Percentiles rank a stretch among this genome's conserved stretches.
Evolutionary conservation across 1,139 yeast species (phyloP).

Genomic region (Candida frijolesensis): DNA sequence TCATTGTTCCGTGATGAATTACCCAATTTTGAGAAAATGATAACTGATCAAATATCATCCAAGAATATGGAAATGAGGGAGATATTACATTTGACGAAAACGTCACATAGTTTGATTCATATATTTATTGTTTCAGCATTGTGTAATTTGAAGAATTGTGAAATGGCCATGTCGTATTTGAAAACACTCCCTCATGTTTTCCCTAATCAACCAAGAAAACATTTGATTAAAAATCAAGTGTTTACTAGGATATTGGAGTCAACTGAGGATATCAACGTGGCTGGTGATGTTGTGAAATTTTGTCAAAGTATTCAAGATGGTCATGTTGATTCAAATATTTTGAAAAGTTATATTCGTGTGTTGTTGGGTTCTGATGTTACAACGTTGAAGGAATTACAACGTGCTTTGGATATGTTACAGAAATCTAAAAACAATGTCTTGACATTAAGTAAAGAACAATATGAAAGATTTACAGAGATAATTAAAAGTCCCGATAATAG

Average conservation of each 20-base stretch:
- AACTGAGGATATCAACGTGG: not conserved
- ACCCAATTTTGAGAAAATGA: conserved; percentile 29
- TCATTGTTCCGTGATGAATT: conserved; percentile 29
- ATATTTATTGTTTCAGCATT: conserved; percentile 30
- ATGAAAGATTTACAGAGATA: not conserved
- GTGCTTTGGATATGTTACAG: not conserved
- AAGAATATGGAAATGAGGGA: conserved; percentile 3
- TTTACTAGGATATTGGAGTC: conserved; percentile 10
- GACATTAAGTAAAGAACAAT: conserved; percentile 4
- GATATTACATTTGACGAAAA: conserved; percentile 6
- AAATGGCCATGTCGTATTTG: conserved; percentile 30
- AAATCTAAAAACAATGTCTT: not conserved
- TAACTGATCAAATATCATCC: conserved; percentile 14
- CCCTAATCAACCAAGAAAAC: conserved; percentile 11
- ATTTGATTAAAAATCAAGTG: conserved; percentile 10
- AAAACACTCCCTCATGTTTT: conserved; percentile 21
- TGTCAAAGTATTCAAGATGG: conserved; percentile 3
- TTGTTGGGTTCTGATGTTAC: conserved; percentile 3
- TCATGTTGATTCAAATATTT: not conserved
- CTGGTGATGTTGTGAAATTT: conserved; percentile 2
- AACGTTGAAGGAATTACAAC: not conserved
- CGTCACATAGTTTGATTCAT: conserved; percentile 29
- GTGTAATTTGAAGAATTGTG: conserved; percentile 26
- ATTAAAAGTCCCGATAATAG: not conserved
- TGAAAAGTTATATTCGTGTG: conserved; percentile 3